Conservation (phyloP, 2,329 filamentous ascomycete genomes). For the Hyphodiscus sp. region DNA sequence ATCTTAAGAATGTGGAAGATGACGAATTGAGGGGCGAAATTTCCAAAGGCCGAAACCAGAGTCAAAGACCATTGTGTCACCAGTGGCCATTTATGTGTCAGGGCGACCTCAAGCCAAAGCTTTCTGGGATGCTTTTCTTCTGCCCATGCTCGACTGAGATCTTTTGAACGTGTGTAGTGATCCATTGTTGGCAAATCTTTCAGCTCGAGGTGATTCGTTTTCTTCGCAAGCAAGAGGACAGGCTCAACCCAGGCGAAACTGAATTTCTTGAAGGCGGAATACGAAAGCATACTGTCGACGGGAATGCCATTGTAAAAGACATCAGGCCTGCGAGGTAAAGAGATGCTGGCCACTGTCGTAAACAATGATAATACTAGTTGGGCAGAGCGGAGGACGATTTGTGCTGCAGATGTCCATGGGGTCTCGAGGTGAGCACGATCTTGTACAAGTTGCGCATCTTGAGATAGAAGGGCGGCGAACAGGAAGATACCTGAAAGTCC, state of each 20-base stretch:
- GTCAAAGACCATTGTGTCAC: slow-evolving; percentile 53
- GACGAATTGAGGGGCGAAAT: slow-evolving; percentile 64
- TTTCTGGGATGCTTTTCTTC: slow-evolving; percentile 38
- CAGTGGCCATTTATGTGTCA: slow-evolving; percentile 50
- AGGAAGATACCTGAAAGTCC: slow-evolving; percentile 43
- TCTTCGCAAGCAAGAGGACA: slow-evolving; percentile 47
- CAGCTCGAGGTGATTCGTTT: slow-evolving; percentile 54
- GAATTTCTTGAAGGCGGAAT: slow-evolving; percentile 53
- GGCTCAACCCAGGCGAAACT: slow-evolving; percentile 59
- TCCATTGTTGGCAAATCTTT: slow-evolving; percentile 57
- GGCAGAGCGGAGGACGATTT: slow-evolving; percentile 41
- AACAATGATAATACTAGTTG: slow-evolving; percentile 41
- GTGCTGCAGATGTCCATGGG: slow-evolving; percentile 15
- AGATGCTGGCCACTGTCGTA: slow-evolving; percentile 43
- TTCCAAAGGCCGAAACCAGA: slow-evolving; percentile 30
- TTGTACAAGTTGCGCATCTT: slow-evolving; percentile 37
- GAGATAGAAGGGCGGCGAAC: slow-evolving; percentile 37
- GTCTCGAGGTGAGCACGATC: slow-evolving; percentile 5
- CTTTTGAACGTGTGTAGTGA: slow-evolving; percentile 45
- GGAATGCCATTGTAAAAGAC: slow-evolving; percentile 51
- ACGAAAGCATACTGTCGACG: slow-evolving; percentile 59
- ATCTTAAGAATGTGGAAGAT: slow-evolving; percentile 59
- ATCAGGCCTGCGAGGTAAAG: slow-evolving; percentile 60
- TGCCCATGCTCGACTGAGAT: slow-evolving; percentile 45
- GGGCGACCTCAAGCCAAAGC: slow-evolving; percentile 55